Percentiles rank a stretch among this genome's conserved stretches.
phyloP scores from a whole-genome alignment of 768 basidiomycete genomes.

The Mrakia gelida region DNA sequence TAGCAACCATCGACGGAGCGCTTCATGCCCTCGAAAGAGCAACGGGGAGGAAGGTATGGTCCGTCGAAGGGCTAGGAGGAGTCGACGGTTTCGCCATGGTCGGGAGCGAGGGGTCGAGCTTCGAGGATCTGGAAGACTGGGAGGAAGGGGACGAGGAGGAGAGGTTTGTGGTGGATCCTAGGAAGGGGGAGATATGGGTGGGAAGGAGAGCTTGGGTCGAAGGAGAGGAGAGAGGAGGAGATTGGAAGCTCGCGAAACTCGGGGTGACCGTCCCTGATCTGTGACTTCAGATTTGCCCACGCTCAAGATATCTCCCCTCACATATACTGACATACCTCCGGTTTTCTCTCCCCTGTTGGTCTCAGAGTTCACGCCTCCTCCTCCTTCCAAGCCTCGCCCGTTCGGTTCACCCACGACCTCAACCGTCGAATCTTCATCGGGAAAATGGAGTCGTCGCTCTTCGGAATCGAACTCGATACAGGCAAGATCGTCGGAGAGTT shows the following conservation, averaged over 20 bases:
- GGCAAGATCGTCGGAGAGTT: constrained; percentile 43
- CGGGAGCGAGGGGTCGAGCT: constrained; percentile 25
- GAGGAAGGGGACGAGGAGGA: constrained; percentile 36
- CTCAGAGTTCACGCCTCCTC: constrained; percentile 29
- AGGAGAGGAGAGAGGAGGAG: not conserved
- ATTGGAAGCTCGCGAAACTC: constrained; percentile 63
- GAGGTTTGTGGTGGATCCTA: constrained; percentile 26
- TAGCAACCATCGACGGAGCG: constrained; percentile 89
- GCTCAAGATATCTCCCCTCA: too few species aligned
- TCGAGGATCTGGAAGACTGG: constrained; percentile 53
- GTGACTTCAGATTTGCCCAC: constrained; percentile 36
- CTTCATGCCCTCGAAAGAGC: constrained; percentile 89
- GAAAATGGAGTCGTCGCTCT: constrained; percentile 74
- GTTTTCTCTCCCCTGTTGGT: too few species aligned
- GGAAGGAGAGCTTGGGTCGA: not conserved
- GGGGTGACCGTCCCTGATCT: constrained; percentile 89
- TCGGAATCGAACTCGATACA: constrained; percentile 48
- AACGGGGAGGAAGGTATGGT: constrained; percentile 79
- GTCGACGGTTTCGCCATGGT: constrained; percentile 39
- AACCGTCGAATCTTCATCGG: constrained; percentile 78
- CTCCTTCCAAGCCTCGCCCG: constrained; percentile 43
- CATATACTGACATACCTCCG: not conserved
- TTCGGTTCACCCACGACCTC: constrained; percentile 64
- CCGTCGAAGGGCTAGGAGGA: constrained; percentile 55
- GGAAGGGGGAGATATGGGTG: constrained; percentile 18